These are phyloP conservation scores for Pyricularia sp. DNA, from an alignment of 2,329 filamentous ascomycete species.

Conservation along the genomic window DNA sequence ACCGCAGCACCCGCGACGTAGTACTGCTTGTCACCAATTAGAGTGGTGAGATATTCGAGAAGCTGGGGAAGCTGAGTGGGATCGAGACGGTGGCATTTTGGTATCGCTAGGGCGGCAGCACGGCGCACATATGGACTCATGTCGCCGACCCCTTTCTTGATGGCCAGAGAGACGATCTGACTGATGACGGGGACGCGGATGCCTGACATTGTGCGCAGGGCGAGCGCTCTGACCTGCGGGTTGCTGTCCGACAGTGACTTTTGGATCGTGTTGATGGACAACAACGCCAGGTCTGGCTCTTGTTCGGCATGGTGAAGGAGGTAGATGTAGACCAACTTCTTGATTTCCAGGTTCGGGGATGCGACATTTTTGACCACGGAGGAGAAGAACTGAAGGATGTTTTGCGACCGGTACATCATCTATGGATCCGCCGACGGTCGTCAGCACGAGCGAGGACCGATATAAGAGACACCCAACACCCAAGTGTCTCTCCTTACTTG, in stretches of 20 bases:
- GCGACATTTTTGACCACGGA: slow-evolving; percentile 97
- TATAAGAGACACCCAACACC: neutral
- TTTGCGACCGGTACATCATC: slow-evolving; percentile 90
- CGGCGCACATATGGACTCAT: slow-evolving; percentile 94
- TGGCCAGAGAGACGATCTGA: slow-evolving; percentile 91
- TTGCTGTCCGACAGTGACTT: slow-evolving; percentile 92
- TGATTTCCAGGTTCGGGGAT: slow-evolving; percentile 86
- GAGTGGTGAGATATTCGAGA: slow-evolving; percentile 65
- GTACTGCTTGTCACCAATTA: slow-evolving; percentile 88
- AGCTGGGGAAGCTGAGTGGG: slow-evolving; percentile 77
- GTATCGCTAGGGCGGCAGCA: slow-evolving; percentile 85
- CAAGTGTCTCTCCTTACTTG: neutral
- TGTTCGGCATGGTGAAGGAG: slow-evolving; percentile 93
- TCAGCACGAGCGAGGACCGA: slow-evolving; percentile 1
- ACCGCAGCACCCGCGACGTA: slow-evolving; percentile 95
- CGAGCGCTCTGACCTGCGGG: slow-evolving; percentile 82
- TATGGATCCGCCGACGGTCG: slow-evolving; percentile 24
- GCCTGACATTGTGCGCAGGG: slow-evolving; percentile 91
- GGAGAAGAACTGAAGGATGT: slow-evolving; percentile 86
- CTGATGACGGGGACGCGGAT: slow-evolving; percentile 97
- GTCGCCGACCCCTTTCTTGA: slow-evolving; percentile 86
- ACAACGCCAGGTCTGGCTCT: slow-evolving; percentile 86
- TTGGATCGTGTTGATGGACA: slow-evolving; percentile 98
- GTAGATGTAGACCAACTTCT: slow-evolving; percentile 98
- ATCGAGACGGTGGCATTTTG: slow-evolving; percentile 90